Conservation (phyloP, 176 grass and related monocot species). For the Oryza coarctata region DNA sequence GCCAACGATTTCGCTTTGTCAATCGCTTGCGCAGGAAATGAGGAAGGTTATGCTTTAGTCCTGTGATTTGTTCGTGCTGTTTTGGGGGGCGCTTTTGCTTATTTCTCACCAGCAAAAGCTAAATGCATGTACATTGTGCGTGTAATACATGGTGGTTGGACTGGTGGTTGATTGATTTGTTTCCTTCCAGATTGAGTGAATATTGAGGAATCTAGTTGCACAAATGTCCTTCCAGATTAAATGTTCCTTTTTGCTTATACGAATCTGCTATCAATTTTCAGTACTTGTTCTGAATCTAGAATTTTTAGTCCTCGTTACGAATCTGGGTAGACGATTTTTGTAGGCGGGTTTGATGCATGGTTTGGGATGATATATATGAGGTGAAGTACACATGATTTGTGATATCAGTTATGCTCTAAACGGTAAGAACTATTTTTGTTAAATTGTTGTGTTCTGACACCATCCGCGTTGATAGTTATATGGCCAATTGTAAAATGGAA, state of each 20-base stretch:
- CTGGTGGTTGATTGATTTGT: conserved; percentile 1
- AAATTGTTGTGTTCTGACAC: neutral
- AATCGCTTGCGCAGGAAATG: neutral
- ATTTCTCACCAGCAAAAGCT: conserved; percentile 42
- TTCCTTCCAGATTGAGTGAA: conserved; percentile 28
- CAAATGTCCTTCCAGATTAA: neutral
- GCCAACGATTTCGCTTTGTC: conserved; percentile 17
- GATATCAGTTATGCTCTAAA: neutral
- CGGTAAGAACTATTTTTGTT: neutral
- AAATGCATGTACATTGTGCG: conserved; percentile 41
- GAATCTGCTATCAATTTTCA: neutral
- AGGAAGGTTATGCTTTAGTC: conserved; percentile 20
- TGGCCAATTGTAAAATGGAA: neutral
- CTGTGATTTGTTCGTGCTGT: conserved; percentile 36
- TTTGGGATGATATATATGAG: neutral
- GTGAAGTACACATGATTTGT: neutral
- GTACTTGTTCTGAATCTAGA: neutral
- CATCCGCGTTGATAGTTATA: no score
- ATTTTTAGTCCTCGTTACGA: neutral
- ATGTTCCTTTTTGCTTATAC: neutral
- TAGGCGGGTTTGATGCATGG: neutral
- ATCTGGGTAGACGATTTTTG: no score
- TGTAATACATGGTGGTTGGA: conserved; percentile 16
- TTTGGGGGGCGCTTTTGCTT: conserved; percentile 29
- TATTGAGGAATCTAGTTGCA: neutral